Percentiles rank a stretch among this genome's conserved stretches.
Evolutionary conservation across 179 eudicot genomes (phyloP).

Genomic region (Beta macrorhiza): DNA sequence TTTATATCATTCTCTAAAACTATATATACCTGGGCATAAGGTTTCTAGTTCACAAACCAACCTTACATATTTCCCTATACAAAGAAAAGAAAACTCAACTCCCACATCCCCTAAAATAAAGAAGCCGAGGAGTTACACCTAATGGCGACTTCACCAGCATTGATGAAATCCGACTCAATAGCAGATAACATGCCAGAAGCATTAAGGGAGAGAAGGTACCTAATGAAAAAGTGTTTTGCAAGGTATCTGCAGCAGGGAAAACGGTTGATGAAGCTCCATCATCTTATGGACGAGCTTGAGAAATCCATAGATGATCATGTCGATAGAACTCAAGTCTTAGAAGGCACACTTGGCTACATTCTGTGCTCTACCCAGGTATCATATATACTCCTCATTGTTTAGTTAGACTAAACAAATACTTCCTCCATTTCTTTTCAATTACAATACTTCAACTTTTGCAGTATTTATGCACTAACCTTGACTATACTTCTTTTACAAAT

Average conservation of each 20-base stretch:
- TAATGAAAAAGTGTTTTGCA: constrained; percentile 72
- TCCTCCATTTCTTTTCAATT: too few relatives aligned
- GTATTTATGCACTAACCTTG: too few relatives aligned
- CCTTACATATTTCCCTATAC: neutral
- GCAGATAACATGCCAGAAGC: constrained; percentile 80
- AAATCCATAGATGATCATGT: constrained; percentile 58
- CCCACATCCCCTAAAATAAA: neutral
- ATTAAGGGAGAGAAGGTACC: constrained; percentile 56
- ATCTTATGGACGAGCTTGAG: constrained; percentile 70
- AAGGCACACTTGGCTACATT: constrained; percentile 76
- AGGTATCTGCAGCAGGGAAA: constrained; percentile 61
- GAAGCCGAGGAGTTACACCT: neutral
- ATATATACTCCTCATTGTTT: neutral
- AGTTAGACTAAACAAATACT: neutral
- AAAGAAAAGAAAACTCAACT: neutral
- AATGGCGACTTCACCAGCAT: constrained; percentile 48
- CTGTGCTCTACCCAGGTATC: constrained; percentile 71
- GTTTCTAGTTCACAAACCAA: constrained; percentile 6
- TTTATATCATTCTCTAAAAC: constrained; percentile 1
- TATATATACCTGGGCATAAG: constrained; percentile 22
- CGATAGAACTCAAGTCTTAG: constrained; percentile 66
- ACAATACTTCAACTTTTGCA: neutral
- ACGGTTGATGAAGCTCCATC: constrained; percentile 73
- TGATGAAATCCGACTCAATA: constrained; percentile 50
- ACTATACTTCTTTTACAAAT: neutral